Evolutionary conservation across 441 rosid species (phyloP), one percentile per base, ranked within the genome.

Genomic region (Arabidopsis lyrata): DNA sequence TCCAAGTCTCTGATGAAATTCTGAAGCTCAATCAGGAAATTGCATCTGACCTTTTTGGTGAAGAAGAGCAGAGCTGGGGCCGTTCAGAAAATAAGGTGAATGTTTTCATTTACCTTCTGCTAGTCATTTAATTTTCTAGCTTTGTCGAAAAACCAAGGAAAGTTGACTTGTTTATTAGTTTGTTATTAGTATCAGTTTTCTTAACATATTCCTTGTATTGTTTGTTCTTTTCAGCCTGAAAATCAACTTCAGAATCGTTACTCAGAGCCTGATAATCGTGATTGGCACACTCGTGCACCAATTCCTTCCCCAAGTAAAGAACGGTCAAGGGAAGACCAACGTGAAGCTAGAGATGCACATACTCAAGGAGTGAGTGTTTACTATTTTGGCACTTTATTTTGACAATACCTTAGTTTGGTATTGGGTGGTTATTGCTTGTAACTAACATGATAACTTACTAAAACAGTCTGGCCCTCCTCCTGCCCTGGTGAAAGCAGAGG

Each of bases 221-320:
- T 55, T 63, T 70, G 29, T 49, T 35, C 50, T 60, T 42, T 79
- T 38, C 82, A 87, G 96, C 82, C 70, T 31, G 76, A 74, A 54
- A 81, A 8, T 79, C 90, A 83, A 80, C 42, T 77, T 78, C 95
- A 78, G 75, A 79, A 74, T 74, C 92, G 97, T 39, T 92, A 81
- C 73, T 79, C 89, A 39, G 96, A 92, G 83, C 84, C 88, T 52
- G 98, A 92, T 78, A 95, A 79, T 79, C 98, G 97, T 65, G 96
- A 95, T 63, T 92, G 97, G 98, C 95, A 89, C 65, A 84, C 70
- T 39, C 96, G 97, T 73, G 85, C 89, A 48, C 93, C 85, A 57
- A 34, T 78, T 63, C 38, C 87, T 74, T 15, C 85, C 13, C 47
- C 90, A 53, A 88, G 90, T 66, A 97, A 91, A 80, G 97, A 91